Conservation (phyloP, 2,329 filamentous ascomycete species). For the Rhynchosporium agropyri region DNA sequence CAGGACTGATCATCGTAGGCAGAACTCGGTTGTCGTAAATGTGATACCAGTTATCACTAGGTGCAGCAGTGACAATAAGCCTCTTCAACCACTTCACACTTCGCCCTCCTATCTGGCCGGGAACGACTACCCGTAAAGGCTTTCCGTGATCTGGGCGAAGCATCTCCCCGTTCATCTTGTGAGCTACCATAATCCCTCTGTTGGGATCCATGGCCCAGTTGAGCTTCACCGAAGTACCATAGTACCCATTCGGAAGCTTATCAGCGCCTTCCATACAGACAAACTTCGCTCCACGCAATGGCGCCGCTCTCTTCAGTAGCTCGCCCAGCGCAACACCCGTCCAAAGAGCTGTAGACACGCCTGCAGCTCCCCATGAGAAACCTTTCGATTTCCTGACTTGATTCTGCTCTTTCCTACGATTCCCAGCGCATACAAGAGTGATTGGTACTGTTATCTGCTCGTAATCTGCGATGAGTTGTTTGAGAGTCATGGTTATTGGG, state of each 20-base stretch:
- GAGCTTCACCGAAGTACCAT: slow-evolving; percentile 84
- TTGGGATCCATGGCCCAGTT: slow-evolving; percentile 87
- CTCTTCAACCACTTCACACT: slow-evolving; percentile 92
- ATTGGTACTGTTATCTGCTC: slow-evolving; percentile 84
- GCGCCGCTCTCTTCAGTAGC: slow-evolving; percentile 68
- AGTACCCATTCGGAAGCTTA: slow-evolving; percentile 83
- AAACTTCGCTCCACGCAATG: slow-evolving; percentile 71
- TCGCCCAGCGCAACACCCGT: slow-evolving; percentile 79
- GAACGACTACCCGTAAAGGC: slow-evolving; percentile 80
- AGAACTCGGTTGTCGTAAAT: slow-evolving; percentile 91
- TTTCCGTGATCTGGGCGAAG: slow-evolving; percentile 84
- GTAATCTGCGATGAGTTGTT: slow-evolving; percentile 72
- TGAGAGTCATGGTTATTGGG: slow-evolving; percentile 71
- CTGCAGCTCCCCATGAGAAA: slow-evolving; percentile 91
- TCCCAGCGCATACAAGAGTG: slow-evolving; percentile 89
- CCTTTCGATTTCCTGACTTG: slow-evolving; percentile 87
- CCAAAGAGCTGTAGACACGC: slow-evolving; percentile 84
- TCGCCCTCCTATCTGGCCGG: slow-evolving; percentile 87
- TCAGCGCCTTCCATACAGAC: slow-evolving; percentile 93
- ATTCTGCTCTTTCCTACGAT: slow-evolving; percentile 91
- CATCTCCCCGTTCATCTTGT: slow-evolving; percentile 86
- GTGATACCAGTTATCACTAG: slow-evolving; percentile 94
- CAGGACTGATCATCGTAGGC: slow-evolving; percentile 82
- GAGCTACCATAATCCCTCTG: slow-evolving; percentile 81
- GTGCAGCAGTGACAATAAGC: slow-evolving; percentile 74